These are phyloP conservation scores for Anisodus tanguticus DNA, from an alignment of 257 asterid species.

Conservation along the genomic window DNA sequence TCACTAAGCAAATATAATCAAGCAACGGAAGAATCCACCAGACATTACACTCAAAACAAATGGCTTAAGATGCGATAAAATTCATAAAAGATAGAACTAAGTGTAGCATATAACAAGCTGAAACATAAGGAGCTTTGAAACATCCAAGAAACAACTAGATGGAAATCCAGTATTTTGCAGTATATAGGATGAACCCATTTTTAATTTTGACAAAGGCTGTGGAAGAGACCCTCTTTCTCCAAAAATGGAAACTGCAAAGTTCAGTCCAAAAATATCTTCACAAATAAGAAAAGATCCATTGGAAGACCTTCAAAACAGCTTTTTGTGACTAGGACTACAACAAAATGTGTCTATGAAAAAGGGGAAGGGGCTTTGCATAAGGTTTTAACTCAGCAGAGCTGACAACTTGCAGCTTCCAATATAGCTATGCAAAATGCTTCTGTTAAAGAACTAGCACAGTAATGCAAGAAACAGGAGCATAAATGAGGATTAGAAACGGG, in stretches of 20 bases:
- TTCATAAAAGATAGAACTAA: background rate
- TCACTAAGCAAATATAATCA: background rate
- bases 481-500: background rate
- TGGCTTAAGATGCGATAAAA: background rate
- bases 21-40: slow-evolving; percentile 13
- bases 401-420: slow-evolving; percentile 95
- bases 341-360: background rate
- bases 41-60: background rate
- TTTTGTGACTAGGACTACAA: background rate
- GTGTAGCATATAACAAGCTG: slow-evolving; percentile 16
- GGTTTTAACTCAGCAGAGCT: slow-evolving; percentile 7
- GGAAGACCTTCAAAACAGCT: background rate
- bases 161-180: background rate
- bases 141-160: background rate
- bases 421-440: slow-evolving; percentile 48
- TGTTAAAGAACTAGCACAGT: slow-evolving; percentile 73
- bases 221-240: background rate
- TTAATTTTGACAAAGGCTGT: background rate
- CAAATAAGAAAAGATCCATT: background rate
- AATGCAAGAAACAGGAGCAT: slow-evolving; percentile 37
- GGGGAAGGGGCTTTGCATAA: background rate
- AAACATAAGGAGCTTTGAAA: background rate
- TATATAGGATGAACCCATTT: background rate
- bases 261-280: slow-evolving; percentile 7
- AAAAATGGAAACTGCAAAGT: background rate